Evolutionary conservation across 192 early-diverging fungal genomes (phyloP).

Genomic region (Mortierella claussenii): DNA sequence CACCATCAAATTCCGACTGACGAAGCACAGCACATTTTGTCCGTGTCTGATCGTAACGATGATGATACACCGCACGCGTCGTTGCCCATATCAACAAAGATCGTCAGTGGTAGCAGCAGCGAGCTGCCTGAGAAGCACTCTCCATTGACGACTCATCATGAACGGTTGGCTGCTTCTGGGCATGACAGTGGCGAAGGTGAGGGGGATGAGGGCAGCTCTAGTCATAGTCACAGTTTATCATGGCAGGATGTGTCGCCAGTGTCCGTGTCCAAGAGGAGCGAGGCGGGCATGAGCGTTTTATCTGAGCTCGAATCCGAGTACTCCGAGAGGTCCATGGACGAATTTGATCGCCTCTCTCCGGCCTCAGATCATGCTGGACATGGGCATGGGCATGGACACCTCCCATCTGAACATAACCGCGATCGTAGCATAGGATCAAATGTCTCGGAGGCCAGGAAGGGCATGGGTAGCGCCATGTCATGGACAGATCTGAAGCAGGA

Average conservation of each 20-base stretch:
- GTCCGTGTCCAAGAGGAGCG: slow-evolving; percentile 44
- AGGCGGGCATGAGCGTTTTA: slow-evolving; percentile 34
- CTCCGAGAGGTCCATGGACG: slow-evolving; percentile 39
- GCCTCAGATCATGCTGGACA: background rate
- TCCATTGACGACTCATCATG: slow-evolving; percentile 11
- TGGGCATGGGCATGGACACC: background rate
- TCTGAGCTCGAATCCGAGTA: slow-evolving; percentile 47
- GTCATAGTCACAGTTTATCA: slow-evolving; percentile 36
- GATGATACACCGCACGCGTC: too few relatives aligned
- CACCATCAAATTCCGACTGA: too few relatives aligned
- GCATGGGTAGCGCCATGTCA: slow-evolving; percentile 17
- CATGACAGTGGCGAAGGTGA: slow-evolving; percentile 24
- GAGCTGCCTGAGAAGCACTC: background rate
- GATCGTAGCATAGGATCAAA: slow-evolving; percentile 1
- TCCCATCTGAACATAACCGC: background rate
- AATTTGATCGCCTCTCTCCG: slow-evolving; percentile 14
- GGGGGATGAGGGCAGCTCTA: slow-evolving; percentile 21
- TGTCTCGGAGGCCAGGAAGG: background rate
- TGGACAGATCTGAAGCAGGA: slow-evolving; percentile 43
- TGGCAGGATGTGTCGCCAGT: slow-evolving; percentile 48
- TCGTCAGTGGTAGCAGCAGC: too few relatives aligned
- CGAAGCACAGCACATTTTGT: background rate
- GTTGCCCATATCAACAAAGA: too few relatives aligned
- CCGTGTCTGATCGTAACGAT: too few relatives aligned
- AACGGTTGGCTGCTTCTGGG: background rate